Base-by-base conservation (phyloP, 768 basidiomycete genomes). In the Cystofilobasidium bisporidii region DNA sequence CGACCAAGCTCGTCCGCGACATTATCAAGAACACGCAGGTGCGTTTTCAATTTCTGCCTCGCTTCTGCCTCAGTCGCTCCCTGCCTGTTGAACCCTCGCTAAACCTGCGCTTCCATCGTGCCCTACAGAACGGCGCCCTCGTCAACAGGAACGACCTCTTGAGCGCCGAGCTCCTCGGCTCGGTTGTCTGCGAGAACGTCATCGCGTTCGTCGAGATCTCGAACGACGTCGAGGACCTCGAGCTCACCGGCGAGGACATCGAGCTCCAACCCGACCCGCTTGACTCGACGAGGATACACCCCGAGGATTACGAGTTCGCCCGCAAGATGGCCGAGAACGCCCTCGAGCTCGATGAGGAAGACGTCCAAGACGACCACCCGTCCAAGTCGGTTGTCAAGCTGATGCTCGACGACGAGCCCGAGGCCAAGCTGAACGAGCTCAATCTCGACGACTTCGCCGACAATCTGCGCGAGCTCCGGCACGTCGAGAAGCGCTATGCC, bases 281-380 rank as follows among this genome's bases (percentile, higher is more conserved):
- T 62, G 96, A 99, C 74, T 86, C 86, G 74, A 98, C 93, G 43
- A 88, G 96, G 24, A 90, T 99, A 63, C 96, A 99, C 74, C 91
- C 91, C 9, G 90, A 94, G 75, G 96, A 99, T 78, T 99, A 98
- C 74, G 93, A 97, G 71, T 82, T 98, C 45, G 94, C 96, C 4
- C 86, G 91, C 41, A 97, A 98, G 80, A 96, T 99, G 92, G 94
- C 94, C 43, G 89, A 90, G 24, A 92, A 97, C 77, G 91, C 94
- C 6, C 82, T 98, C 18, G 96, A 97, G 74, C 82, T 91, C n/a
- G 96, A 99, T 71, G 92, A 94, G 73, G 96, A 98, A 76, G 96
- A 99, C 78, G 82, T 91, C 40, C 88, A 89, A 65, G 89, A 90
- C 71, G 71, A 75, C 36, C 89, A 94, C 75, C 89, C 92, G 32